A percentile compares a stretch with the other conserved stretches of the same genome.
phyloP scores from a whole-genome alignment of 2,329 filamentous ascomycete species.

The Diaporthe sp. region DNA sequence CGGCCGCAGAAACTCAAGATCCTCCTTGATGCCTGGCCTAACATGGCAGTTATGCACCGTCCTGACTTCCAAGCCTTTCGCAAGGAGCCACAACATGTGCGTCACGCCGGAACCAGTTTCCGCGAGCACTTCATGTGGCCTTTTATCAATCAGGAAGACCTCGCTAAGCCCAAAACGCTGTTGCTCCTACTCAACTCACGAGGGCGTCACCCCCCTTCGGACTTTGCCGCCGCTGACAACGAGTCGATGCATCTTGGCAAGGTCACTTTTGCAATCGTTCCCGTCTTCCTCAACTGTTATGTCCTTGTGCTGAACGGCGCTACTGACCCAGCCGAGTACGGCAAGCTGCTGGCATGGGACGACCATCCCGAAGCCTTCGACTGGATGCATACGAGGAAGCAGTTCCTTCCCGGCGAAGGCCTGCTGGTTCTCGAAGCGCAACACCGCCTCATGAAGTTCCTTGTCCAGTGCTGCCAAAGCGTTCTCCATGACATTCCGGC shows the following conservation, averaged over 20 bases:
- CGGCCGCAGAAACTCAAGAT: conserved; percentile 60
- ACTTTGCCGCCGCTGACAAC: conserved; percentile 62
- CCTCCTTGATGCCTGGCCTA: conserved; percentile 62
- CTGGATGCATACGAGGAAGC: conserved; percentile 51
- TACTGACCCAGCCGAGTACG: conserved; percentile 50
- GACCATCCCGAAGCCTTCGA: conserved; percentile 54
- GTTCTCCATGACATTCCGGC: conserved; percentile 64
- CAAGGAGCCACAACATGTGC: conserved; percentile 43
- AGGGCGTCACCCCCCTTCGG: conserved; percentile 59
- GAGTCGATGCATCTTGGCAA: conserved; percentile 51
- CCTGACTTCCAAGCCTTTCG: conserved; percentile 62
- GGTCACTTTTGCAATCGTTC: conserved; percentile 44
- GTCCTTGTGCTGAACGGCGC: conserved; percentile 53
- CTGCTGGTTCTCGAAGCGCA: conserved; percentile 66
- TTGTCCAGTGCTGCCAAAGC: conserved; percentile 59
- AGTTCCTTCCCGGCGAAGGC: conserved; percentile 60
- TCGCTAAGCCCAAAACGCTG: conserved; percentile 58
- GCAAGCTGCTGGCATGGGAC: conserved; percentile 52
- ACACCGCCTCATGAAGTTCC: conserved; percentile 60
- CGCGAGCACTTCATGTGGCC: conserved; percentile 62
- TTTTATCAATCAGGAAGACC: conserved; percentile 70
- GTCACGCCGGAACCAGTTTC: conserved; percentile 43
- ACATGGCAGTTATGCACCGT: conserved; percentile 63
- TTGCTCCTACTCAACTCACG: conserved; percentile 67
- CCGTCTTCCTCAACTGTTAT: conserved; percentile 49